A percentile compares a stretch with the other conserved stretches of the same genome.
Conservation (phyloP, 345 rosid genomes). For the Populus pruinosa region DNA sequence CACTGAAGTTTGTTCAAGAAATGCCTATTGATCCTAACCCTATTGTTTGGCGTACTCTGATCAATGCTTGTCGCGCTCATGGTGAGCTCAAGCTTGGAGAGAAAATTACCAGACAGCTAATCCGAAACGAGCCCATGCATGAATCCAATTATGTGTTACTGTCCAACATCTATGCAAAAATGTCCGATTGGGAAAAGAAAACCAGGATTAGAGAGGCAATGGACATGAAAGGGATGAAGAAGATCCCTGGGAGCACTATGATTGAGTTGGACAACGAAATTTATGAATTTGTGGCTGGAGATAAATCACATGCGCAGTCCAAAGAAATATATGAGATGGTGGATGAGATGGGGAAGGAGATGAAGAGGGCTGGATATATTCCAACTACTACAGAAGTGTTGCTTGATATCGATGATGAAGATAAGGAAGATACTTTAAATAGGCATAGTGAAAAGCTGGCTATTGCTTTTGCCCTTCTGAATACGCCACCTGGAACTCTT, state of each 20-base stretch:
- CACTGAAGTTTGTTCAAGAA: slow-evolving; percentile 16
- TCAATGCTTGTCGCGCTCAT: slow-evolving; percentile 27
- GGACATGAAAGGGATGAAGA: slow-evolving; percentile 24
- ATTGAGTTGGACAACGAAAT: slow-evolving; percentile 21
- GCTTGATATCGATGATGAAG: slow-evolving; percentile 38
- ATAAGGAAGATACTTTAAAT: slow-evolving; percentile 28
- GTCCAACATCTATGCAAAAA: slow-evolving; percentile 27
- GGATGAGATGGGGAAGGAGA: slow-evolving; percentile 28
- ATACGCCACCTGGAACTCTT: slow-evolving; percentile 24
- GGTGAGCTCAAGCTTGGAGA: slow-evolving; percentile 24
- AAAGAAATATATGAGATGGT: slow-evolving; percentile 25
- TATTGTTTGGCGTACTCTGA: slow-evolving; percentile 26
- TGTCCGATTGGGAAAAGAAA: slow-evolving; percentile 32
- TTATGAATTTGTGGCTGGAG: slow-evolving; percentile 32
- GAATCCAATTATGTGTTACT: slow-evolving; percentile 29
- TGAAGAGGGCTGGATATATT: slow-evolving; percentile 31
- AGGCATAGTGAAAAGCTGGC: slow-evolving; percentile 36
- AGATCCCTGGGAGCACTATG: slow-evolving; percentile 33
- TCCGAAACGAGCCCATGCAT: slow-evolving; percentile 14
- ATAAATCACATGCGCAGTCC: slow-evolving; percentile 25
- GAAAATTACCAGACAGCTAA: slow-evolving; percentile 15
- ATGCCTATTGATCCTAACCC: slow-evolving; percentile 27
- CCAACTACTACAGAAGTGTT: slow-evolving; percentile 32
- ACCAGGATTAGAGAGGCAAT: slow-evolving; percentile 19
- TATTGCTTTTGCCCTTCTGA: slow-evolving; percentile 35